Percentiles rank a stretch among this genome's conserved stretches.
Evolutionary conservation across 306 rosid species (phyloP).

Genomic region (Cucurbita maxima): DNA sequence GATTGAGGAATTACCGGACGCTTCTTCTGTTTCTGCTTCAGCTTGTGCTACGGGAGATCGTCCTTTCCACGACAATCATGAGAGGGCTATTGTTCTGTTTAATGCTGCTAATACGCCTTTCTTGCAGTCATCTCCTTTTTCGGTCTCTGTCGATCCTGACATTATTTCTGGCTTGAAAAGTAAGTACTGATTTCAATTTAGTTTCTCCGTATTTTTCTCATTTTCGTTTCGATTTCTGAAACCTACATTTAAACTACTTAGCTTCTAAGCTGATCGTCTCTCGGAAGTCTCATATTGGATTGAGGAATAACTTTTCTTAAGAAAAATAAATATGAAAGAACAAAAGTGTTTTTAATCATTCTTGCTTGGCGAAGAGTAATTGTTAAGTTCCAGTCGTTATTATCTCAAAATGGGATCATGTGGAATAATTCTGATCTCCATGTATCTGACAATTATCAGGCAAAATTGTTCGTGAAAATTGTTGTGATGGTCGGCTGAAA

Average conservation of each 20-base stretch:
- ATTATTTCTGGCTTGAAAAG: slow-evolving; percentile 42
- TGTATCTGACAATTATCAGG: slow-evolving; percentile 18
- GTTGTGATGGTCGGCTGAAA: not conserved
- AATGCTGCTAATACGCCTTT: slow-evolving; percentile 23
- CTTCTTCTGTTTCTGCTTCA: not conserved
- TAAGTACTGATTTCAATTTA: not conserved
- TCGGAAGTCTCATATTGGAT: not conserved
- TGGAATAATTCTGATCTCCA: not conserved
- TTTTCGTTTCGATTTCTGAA: not conserved
- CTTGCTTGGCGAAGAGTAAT: not conserved
- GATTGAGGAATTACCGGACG: slow-evolving; percentile 11
- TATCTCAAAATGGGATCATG: not conserved
- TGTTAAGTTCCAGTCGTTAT: not conserved
- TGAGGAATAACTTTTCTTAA: not conserved
- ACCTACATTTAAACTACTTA: not conserved
- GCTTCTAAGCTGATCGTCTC: not conserved
- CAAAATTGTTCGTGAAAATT: slow-evolving; percentile 17
- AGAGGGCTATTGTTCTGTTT: slow-evolving; percentile 68
- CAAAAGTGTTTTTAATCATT: not conserved
- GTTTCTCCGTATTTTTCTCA: not conserved
- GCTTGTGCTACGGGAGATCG: not conserved
- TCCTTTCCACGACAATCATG: slow-evolving; percentile 16
- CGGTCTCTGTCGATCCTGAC: slow-evolving; percentile 32
- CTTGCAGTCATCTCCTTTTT: slow-evolving; percentile 18
- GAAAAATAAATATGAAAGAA: not conserved